Base-by-base conservation (phyloP, 768 basidiomycete genomes). In the Phlebiopsis gigantea region DNA sequence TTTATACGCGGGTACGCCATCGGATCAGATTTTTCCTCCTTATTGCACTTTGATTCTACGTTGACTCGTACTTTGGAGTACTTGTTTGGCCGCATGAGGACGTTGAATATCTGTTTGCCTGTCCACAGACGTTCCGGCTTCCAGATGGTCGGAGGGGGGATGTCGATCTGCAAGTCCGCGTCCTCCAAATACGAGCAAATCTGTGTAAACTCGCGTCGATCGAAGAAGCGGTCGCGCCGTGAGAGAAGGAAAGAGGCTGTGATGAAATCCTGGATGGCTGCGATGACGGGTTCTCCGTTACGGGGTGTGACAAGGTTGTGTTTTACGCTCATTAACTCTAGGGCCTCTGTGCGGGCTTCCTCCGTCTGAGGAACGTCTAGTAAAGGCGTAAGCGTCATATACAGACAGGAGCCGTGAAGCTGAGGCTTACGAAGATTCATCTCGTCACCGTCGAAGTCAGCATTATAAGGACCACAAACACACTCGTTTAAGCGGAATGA, bases 211-310 rank as follows among this genome's bases (percentile, higher is more conserved):
- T 97, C 91, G 46, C 88, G 83, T 19, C 97, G 85, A 68, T 95
- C 90, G 68, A 95, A 89, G 72, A 99, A 97, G 15, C 81, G 84
- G 65, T 99, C 97, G 66, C 90, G 88, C 34, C 85, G 87, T 7
- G 96, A 96, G 63, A 99, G 83, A 41, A 99, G 84, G 76, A 87
- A 99, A 19, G 97, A 94, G 15, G 95, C 97, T 3, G 97, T 98
- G 75, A 99, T 98, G 77, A 99, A 99, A 72, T 99, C 97, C 70
- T 99, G 97, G 62, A 97, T 99, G 61, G 97, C 97, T 24, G 97
- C 94, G 64, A 99, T 98, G 74, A 99, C 96, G 24, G 97, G 97
- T 71, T 98, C 95, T 61, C 97, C 97, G 63, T 98, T 98, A 52
- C 97, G 85, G 14, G 97, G 97, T 0, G 97, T 98, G 56, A 99